phyloP scores from a whole-genome alignment of 805 yeast species.

The Wickerhamiella alocasiicola region DNA sequence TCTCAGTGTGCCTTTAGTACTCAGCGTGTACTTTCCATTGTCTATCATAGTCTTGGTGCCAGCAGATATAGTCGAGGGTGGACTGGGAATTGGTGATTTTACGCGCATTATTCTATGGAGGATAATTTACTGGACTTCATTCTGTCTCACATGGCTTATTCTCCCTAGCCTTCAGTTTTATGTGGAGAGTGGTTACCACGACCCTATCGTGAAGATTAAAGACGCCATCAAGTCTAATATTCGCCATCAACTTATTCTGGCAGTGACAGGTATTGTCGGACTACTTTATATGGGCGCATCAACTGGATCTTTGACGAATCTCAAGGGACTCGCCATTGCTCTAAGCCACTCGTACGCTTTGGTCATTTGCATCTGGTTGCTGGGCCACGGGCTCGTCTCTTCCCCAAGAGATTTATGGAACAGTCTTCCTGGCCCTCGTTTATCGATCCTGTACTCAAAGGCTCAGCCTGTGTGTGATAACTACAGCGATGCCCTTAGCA shows the following conservation, averaged over 20 bases:
- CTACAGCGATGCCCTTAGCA: conserved; percentile 49
- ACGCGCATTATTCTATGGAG: conserved; percentile 55
- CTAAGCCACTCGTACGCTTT: conserved; percentile 66
- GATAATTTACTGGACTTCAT: conserved; percentile 67
- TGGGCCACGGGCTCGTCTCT: conserved; percentile 68
- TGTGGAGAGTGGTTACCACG: conserved; percentile 56
- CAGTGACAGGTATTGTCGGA: conserved; percentile 41
- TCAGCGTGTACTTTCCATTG: conserved; percentile 55
- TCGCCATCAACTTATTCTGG: conserved; percentile 46
- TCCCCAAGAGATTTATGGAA: conserved; percentile 43
- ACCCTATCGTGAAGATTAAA: conserved; percentile 33
- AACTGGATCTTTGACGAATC: conserved; percentile 41
- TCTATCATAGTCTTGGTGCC: conserved; percentile 66
- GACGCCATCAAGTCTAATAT: conserved; percentile 48
- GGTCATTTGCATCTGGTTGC: conserved; percentile 63
- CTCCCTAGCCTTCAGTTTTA: conserved; percentile 64
- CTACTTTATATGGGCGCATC: conserved; percentile 46
- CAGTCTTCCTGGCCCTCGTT: conserved; percentile 28
- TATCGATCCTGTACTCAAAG: conserved; percentile 35
- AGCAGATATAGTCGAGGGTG: conserved; percentile 45
- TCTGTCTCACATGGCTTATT: conserved; percentile 63
- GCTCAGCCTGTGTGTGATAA: conserved; percentile 49
- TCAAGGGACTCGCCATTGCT: conserved; percentile 61
- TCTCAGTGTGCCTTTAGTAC: conserved; percentile 16
- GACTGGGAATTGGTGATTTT: conserved; percentile 35